These are phyloP conservation scores for Pezicula radicicola DNA, from an alignment of 2,329 filamentous ascomycete species.

Conservation along the genomic window DNA sequence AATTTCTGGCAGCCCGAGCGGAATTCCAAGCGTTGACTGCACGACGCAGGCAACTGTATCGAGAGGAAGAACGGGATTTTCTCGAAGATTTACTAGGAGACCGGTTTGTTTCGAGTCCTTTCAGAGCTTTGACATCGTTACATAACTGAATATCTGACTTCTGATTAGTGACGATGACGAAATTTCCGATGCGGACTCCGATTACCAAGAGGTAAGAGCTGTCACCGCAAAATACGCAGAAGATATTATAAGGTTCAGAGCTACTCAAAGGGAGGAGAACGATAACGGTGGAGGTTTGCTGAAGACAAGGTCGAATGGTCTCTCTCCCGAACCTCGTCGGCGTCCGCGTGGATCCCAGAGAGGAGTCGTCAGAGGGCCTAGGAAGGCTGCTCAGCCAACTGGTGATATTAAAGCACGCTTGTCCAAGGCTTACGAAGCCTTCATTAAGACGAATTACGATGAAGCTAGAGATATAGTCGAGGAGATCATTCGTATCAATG, in stretches of 20 bases:
- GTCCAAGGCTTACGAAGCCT: slow-evolving; percentile 64
- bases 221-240: slow-evolving; percentile 35
- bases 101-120: neutral
- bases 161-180: slow-evolving; percentile 5
- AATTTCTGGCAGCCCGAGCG: neutral
- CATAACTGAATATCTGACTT: neutral
- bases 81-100: slow-evolving; percentile 2
- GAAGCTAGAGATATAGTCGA: slow-evolving; percentile 55
- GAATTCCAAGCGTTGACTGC: slow-evolving; percentile 6
- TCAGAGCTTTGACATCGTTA: neutral
- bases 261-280: slow-evolving; percentile 9
- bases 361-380: slow-evolving; percentile 31
- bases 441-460: slow-evolving; percentile 58
- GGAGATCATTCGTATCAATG: slow-evolving; percentile 66
- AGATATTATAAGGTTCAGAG: slow-evolving; percentile 16
- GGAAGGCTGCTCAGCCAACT: slow-evolving; percentile 63
- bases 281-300: neutral
- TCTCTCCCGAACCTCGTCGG: slow-evolving; percentile 2
- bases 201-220: slow-evolving; percentile 36
- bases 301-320: neutral
- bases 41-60: slow-evolving; percentile 4
- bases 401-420: slow-evolving; percentile 69
- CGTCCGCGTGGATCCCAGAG: slow-evolving; percentile 2
- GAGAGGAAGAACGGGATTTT: slow-evolving; percentile 3
- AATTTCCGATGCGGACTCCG: slow-evolving; percentile 35